Percentiles rank a stretch among this genome's conserved stretches.
Conservation (phyloP, 768 basidiomycete genomes). For the Trametes cubensis region DNA sequence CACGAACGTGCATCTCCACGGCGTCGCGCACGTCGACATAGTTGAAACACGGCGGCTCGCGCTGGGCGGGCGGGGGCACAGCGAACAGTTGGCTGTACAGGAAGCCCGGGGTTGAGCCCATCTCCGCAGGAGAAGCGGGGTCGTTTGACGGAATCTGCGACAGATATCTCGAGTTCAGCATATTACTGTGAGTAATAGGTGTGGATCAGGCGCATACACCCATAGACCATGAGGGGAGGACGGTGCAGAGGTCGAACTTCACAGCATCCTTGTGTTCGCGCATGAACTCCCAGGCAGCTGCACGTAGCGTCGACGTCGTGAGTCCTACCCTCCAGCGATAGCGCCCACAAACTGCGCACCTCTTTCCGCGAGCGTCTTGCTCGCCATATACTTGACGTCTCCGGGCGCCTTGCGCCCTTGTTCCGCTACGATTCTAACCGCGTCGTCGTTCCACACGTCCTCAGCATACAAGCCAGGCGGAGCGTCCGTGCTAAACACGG, state of each 20-base stretch:
- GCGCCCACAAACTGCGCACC: neutral
- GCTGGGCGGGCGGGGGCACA: neutral
- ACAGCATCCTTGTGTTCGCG: slow-evolving; percentile 36
- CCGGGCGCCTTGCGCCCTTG: slow-evolving; percentile 48
- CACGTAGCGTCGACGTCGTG: neutral
- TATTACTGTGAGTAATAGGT: no score
- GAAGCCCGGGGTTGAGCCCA: neutral
- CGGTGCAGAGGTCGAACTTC: slow-evolving; percentile 45
- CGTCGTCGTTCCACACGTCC: slow-evolving; percentile 61
- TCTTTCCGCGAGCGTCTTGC: slow-evolving; percentile 62
- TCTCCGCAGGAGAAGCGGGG: neutral
- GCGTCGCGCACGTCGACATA: slow-evolving; percentile 43
- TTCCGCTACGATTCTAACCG: slow-evolving; percentile 47
- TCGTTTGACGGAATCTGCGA: neutral
- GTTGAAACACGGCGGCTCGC: neutral
- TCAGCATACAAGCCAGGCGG: slow-evolving; percentile 41
- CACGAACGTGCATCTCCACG: slow-evolving; percentile 33
- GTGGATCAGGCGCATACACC: slow-evolving; percentile 8
- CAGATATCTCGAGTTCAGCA: no score
- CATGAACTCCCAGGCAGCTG: slow-evolving; percentile 54
- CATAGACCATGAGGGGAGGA: slow-evolving; percentile 41
- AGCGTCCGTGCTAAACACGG: slow-evolving; percentile 37
- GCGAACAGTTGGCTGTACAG: slow-evolving; percentile 1
- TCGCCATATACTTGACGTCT: slow-evolving; percentile 51
- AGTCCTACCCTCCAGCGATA: neutral